Conservation (phyloP, 352 stramenopile species). For the Globisporangium polare region DNA sequence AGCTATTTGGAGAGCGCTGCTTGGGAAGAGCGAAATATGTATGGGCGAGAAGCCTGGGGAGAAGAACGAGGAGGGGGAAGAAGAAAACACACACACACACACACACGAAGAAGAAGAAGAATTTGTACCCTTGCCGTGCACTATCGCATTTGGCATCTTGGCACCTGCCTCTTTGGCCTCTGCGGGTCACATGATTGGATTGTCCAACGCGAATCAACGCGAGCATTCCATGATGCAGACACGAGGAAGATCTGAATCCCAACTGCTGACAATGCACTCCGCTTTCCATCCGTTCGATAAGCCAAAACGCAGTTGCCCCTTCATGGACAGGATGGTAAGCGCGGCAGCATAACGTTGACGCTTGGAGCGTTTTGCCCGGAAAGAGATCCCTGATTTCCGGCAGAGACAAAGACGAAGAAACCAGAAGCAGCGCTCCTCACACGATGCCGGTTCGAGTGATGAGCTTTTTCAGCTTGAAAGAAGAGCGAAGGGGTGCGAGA, state of each 20-base stretch:
- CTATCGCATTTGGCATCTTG: neutral
- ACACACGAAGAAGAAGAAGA: neutral
- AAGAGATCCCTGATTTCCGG: constrained; percentile 2
- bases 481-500: no score
- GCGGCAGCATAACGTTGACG: constrained; percentile 3
- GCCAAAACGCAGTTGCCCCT: no score
- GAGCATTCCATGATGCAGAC: no score
- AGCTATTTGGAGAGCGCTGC: no score
- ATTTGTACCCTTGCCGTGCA: neutral
- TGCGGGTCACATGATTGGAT: neutral
- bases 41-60: neutral
- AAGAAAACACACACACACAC: neutral
- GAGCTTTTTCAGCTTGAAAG: no score
- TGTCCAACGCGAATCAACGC: constrained; percentile 1
- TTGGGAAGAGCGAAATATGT: neutral
- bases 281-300: no score
- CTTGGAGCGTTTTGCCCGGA: neutral
- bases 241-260: neutral
- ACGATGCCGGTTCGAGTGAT: neutral
- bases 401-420: neutral
- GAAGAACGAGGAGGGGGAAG: neutral
- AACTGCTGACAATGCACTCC: neutral
- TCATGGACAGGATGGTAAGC: no score
- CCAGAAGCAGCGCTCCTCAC: neutral
- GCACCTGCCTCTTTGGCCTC: no score